A percentile compares a stretch with the other conserved stretches of the same genome.
phyloP scores from a whole-genome alignment of 1,139 yeast genomes.

The Suhomyces bokatorum region DNA sequence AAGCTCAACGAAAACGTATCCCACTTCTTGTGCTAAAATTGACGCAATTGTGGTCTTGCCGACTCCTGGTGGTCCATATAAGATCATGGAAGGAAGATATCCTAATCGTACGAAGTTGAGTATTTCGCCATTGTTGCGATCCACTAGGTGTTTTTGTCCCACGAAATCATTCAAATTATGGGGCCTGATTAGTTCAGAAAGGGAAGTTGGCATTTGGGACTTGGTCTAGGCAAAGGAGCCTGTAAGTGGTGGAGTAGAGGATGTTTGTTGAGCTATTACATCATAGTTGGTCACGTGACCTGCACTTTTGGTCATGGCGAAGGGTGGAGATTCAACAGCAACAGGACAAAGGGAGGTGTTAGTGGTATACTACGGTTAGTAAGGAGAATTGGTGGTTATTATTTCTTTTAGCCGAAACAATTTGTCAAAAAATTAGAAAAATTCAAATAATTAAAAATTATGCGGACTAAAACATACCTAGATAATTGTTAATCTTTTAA shows the following conservation, averaged over 20 bases:
- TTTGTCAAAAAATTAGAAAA: no score
- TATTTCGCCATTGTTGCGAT: conserved; percentile 31
- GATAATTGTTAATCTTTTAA: no score
- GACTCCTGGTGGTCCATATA: conserved; percentile 49
- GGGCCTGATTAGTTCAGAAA: conserved; percentile 33
- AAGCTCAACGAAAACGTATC: conserved; percentile 39
- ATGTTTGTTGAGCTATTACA: background rate
- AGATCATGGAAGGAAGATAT: conserved; percentile 46
- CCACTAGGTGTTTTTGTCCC: conserved; percentile 42
- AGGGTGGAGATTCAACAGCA: no score
- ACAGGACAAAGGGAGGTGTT: no score
- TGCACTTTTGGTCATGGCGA: no score
- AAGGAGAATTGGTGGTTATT: background rate
- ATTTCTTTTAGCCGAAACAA: no score
- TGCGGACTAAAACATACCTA: no score
- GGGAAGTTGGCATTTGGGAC: conserved; percentile 15
- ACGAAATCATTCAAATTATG: conserved; percentile 27
- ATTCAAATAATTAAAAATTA: no score
- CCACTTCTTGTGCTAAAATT: conserved; percentile 34
- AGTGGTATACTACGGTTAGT: no score
- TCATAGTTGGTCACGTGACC: background rate
- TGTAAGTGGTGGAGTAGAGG: background rate
- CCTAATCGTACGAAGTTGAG: conserved; percentile 36
- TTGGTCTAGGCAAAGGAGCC: background rate
- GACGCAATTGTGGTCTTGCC: conserved; percentile 49